phyloP scores from a whole-genome alignment of 1,284 basidiomycete species.

The Xanthoconium separans region DNA sequence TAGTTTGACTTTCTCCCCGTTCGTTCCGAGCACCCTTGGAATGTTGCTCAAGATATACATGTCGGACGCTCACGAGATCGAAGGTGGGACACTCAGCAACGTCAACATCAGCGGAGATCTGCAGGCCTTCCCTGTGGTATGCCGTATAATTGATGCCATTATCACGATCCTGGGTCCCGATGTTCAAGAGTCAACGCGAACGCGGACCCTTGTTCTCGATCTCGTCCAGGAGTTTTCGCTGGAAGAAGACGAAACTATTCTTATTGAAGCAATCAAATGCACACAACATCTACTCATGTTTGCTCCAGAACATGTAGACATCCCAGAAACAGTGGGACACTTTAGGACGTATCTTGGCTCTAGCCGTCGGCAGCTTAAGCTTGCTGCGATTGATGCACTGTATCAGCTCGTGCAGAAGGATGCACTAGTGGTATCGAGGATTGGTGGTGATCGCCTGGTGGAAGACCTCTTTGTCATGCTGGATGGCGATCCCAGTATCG shows the following conservation, averaged over 20 bases:
- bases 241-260: slow-evolving; percentile 86
- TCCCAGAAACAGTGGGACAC: slow-evolving; percentile 73
- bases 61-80: slow-evolving; percentile 90
- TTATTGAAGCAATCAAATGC: slow-evolving; percentile 93
- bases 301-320: slow-evolving; percentile 78
- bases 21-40: slow-evolving; percentile 85
- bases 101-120: slow-evolving; percentile 89
- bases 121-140: slow-evolving; percentile 89
- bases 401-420: slow-evolving; percentile 98
- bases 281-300: slow-evolving; percentile 98
- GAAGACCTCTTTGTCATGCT: slow-evolving; percentile 94
- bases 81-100: slow-evolving; percentile 84
- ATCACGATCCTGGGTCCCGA: slow-evolving; percentile 96
- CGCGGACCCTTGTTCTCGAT: slow-evolving; percentile 79
- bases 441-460: slow-evolving; percentile 93
- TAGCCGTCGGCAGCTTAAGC: slow-evolving; percentile 79
- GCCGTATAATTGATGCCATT: slow-evolving; percentile 89
- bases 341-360: slow-evolving; percentile 80
- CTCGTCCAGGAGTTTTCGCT: slow-evolving; percentile 84
- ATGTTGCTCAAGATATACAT: slow-evolving; percentile 92
- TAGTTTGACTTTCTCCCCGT: slow-evolving; percentile 88
- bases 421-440: slow-evolving; percentile 85
- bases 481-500: slow-evolving; percentile 92
- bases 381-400: slow-evolving; percentile 92
- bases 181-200: slow-evolving; percentile 85